Evolutionary conservation across 2,329 filamentous ascomycete genomes (phyloP).

Genomic region (Thelonectria rubi): DNA sequence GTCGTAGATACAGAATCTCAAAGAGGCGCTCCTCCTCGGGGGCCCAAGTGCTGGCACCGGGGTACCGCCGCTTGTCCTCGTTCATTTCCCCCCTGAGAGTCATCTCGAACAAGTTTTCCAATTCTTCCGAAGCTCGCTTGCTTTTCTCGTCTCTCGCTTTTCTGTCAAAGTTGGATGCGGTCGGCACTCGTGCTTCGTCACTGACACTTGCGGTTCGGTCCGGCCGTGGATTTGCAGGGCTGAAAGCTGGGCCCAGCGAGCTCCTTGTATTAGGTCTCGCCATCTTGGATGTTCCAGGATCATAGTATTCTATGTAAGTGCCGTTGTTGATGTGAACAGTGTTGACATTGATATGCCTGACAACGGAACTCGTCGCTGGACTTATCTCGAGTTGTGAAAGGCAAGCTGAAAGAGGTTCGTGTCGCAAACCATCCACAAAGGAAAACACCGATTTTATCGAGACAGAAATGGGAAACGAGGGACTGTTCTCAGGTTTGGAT

Average conservation of each 20-base stretch:
- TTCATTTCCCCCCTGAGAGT: conserved; percentile 51
- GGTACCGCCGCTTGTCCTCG: conserved; percentile 53
- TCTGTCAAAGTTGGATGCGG: conserved; percentile 22
- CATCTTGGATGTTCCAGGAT: conserved; percentile 5
- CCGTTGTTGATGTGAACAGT: neutral
- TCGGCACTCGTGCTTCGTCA: conserved; percentile 11
- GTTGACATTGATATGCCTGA: neutral
- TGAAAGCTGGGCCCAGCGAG: conserved; percentile 13
- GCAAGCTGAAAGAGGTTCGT: neutral
- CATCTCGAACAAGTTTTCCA: conserved; percentile 17
- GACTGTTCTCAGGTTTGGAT: neutral
- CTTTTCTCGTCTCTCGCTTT: conserved; percentile 12
- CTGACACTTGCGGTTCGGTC: conserved; percentile 14
- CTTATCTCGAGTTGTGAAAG: neutral
- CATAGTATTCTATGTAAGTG: neutral
- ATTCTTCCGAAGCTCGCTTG: conserved; percentile 18
- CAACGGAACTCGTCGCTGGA: neutral
- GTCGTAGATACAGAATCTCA: conserved; percentile 53
- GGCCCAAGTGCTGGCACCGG: conserved; percentile 59
- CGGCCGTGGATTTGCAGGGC: conserved; percentile 10
- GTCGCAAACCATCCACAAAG: neutral
- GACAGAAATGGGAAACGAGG: neutral
- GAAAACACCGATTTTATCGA: neutral
- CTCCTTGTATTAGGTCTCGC: neutral
- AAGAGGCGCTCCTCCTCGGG: conserved; percentile 58